Base-by-base conservation (phyloP, 306 rosid species). In the Glycine latifolia region DNA sequence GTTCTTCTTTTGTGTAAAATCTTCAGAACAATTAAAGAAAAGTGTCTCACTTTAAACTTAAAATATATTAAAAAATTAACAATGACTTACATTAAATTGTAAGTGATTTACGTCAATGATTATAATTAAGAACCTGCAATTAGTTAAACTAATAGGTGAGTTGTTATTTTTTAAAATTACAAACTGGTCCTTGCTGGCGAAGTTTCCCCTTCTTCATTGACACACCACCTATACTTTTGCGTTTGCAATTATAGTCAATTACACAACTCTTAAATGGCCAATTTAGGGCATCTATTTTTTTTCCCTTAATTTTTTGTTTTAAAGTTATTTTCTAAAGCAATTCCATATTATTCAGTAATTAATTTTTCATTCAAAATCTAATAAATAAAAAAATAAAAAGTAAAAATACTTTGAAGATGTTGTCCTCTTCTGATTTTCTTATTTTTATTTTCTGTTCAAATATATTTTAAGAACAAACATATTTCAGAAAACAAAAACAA, bases 161-260 rank as follows among this genome's bases (percentile, higher is more conserved):
- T 14, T 67, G 72, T n/a, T 67, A 4, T 43, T 67, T 67, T 67
- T 67, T 49, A 65, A 65, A 65, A 65, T 37, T 35, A 37, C 71
- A 7, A 63, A 37, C 3, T 1, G 69, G 4, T 62, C 46, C 69
- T 62, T 62, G 31, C 46, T 5, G 69, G 69, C n/a, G 7, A 37
- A 35, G 48, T 62, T 9, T 60, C 66, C 13, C 4, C n/a, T 20
- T 60, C 66, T 3, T 10, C 8, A 4, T 33, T 67, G 37, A 67
- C 8, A 67, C 73, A 9, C 5, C 17, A 63, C 13, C 73, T 4
- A 44, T 8, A 44, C 39, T 7, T 44, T 4, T 41, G 8, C 16
- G 53, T 41, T 43, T 8, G 72, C 72, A 66, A 66, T 39, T 66
- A 66, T 61, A 11, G 31, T 14, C 49, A 65, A 35, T 65, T 37